Conservation (phyloP, 2,329 filamentous ascomycete species). For the Plectosphaerella plurivora region DNA sequence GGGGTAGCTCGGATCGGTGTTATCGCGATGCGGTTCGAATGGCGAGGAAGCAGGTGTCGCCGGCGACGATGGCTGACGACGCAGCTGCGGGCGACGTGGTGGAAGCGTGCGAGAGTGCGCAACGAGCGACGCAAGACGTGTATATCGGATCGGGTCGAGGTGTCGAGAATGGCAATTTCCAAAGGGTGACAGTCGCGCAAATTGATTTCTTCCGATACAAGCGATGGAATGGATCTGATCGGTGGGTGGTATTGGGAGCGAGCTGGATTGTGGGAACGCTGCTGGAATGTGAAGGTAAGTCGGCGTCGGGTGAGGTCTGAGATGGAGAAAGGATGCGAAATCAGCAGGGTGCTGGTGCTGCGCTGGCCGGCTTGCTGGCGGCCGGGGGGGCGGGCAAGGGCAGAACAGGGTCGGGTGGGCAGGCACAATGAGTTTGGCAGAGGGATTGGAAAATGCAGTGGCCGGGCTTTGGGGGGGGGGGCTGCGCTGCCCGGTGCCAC, state of each 20-base stretch:
- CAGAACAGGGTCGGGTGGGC: neutral
- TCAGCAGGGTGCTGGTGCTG: conserved; percentile 1
- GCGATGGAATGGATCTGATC: conserved; percentile 1
- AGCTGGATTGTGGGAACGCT: neutral
- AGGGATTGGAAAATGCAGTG: neutral
- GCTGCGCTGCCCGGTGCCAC: neutral
- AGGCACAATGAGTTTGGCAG: neutral
- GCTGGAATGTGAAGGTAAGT: neutral
- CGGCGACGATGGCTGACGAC: too few relatives aligned
- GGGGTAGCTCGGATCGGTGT: too few relatives aligned
- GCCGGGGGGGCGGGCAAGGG: neutral
- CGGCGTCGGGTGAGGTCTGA: neutral
- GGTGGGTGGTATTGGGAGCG: neutral
- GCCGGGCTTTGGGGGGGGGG: neutral
- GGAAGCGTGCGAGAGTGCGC: too few relatives aligned
- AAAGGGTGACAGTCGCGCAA: neutral
- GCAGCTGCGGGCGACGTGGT: too few relatives aligned
- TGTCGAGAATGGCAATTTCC: too few relatives aligned
- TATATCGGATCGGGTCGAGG: neutral
- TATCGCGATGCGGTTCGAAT: too few relatives aligned
- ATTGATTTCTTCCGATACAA: neutral
- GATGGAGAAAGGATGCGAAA: neutral
- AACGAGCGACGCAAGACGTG: neutral
- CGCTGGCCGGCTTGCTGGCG: neutral
- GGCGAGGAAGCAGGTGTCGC: too few relatives aligned